Percentiles rank a stretch among this genome's conserved stretches.
These are phyloP conservation scores for Basidiobolus meristosporus DNA, from an alignment of 371 early-diverging fungal genomes.

Conservation along the genomic window DNA sequence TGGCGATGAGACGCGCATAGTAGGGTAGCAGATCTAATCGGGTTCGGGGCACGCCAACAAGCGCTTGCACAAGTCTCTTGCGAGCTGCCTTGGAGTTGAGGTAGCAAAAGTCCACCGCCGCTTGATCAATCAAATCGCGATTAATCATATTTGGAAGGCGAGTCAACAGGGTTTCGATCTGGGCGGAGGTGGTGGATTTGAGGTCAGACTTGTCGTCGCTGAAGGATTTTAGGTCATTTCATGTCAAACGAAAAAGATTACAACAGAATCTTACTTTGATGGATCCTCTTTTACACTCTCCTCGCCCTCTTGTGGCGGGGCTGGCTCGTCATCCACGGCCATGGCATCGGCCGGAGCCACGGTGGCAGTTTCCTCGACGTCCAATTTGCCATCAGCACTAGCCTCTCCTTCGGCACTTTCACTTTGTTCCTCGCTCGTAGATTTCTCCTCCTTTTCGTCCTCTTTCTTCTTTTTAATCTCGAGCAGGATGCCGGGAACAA, in stretches of 20 bases:
- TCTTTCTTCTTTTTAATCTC: slow-evolving; percentile 20
- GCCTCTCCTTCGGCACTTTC: neutral
- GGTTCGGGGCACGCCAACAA: slow-evolving; percentile 60
- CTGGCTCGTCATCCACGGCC: slow-evolving; percentile 8
- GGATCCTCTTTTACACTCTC: slow-evolving; percentile 15
- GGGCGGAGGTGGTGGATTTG: slow-evolving; percentile 22
- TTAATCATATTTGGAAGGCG: slow-evolving; percentile 62
- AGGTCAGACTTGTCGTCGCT: slow-evolving; percentile 2
- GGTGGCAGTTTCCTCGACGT: slow-evolving; percentile 4
- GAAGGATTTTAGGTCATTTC: slow-evolving; percentile 1
- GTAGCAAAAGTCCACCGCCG: slow-evolving; percentile 86
- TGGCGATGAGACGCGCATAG: slow-evolving; percentile 77
- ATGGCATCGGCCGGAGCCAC: slow-evolving; percentile 11
- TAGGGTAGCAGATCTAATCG: slow-evolving; percentile 78
- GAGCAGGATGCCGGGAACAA: slow-evolving; percentile 64
- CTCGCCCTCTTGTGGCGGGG: slow-evolving; percentile 13
- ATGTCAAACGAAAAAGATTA: neutral
- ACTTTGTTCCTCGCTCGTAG: slow-evolving; percentile 4
- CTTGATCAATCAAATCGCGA: slow-evolving; percentile 68
- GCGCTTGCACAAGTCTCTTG: slow-evolving; percentile 43
- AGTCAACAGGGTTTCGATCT: slow-evolving; percentile 45
- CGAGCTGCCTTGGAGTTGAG: slow-evolving; percentile 63
- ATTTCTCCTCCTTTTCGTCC: slow-evolving; percentile 7
- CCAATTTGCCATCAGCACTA: neutral
- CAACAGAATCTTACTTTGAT: slow-evolving; percentile 5